Percentiles rank a stretch among this genome's conserved stretches.
phyloP scores from a whole-genome alignment of 352 stramenopile genomes.

The Pythium apleroticum region DNA sequence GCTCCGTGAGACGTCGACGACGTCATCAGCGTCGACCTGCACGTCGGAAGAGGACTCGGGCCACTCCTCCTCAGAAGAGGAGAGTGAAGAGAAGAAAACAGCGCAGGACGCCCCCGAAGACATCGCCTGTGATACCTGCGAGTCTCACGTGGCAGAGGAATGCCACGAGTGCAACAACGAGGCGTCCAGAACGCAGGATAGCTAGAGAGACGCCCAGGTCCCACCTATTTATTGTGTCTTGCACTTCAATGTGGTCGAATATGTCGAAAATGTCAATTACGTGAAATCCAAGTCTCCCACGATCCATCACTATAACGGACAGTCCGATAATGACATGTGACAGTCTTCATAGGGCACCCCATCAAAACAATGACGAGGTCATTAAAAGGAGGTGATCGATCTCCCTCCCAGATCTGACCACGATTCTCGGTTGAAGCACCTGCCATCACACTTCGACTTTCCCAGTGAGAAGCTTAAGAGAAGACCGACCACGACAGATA shows the following conservation, averaged over 20 bases:
- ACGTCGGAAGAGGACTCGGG: constrained; percentile 26
- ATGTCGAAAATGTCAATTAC: background rate
- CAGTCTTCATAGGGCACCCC: too few species aligned
- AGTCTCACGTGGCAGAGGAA: background rate
- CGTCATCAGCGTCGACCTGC: constrained; percentile 18
- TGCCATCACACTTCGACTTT: background rate
- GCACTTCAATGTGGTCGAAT: constrained; percentile 1
- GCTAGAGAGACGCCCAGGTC: background rate
- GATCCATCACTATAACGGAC: too few species aligned
- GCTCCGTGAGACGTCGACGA: constrained; percentile 20
- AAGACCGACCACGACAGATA: background rate
- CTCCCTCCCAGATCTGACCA: background rate
- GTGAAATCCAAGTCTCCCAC: background rate
- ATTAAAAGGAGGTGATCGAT: background rate
- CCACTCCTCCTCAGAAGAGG: constrained; percentile 7
- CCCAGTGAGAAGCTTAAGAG: background rate
- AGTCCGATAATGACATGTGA: too few species aligned
- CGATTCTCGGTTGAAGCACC: background rate
- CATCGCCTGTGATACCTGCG: background rate
- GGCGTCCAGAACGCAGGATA: background rate
- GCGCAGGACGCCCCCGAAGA: background rate
- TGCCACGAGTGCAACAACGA: background rate
- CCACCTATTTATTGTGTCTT: background rate
- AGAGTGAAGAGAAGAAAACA: constrained; percentile 1
- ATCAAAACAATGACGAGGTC: too few species aligned